These are phyloP conservation scores for Pestalotiopsis fici DNA, from an alignment of 2,329 filamentous ascomycete genomes.

Conservation along the genomic window DNA sequence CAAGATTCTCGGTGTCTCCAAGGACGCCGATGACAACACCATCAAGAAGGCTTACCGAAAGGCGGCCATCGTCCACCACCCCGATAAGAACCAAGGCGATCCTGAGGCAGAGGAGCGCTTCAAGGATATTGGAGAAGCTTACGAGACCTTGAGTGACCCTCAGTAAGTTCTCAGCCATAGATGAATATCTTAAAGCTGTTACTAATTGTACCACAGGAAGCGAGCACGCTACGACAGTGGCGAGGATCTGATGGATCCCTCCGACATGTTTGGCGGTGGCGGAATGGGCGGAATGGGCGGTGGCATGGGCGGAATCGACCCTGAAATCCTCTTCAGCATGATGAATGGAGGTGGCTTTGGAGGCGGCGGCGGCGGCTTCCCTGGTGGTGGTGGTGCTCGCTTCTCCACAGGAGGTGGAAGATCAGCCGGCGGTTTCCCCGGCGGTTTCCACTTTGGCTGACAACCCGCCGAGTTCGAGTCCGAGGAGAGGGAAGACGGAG, in stretches of 20 bases:
- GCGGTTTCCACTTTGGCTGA: conserved; percentile 62
- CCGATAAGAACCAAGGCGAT: conserved; percentile 95
- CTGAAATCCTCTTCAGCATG: conserved; percentile 81
- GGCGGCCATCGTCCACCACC: conserved; percentile 90
- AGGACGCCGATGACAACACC: conserved; percentile 78
- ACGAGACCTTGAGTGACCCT: conserved; percentile 91
- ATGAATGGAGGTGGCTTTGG: conserved; percentile 69
- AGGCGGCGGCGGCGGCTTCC: conserved; percentile 49
- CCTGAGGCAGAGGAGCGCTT: conserved; percentile 84
- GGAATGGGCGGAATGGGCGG: conserved; percentile 43
- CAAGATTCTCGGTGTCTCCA: conserved; percentile 88
- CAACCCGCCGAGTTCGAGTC: conserved; percentile 30
- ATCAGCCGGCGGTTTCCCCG: conserved; percentile 42
- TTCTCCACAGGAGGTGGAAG: conserved; percentile 51
- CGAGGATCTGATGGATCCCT: conserved; percentile 84
- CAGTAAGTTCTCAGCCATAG: conserved; percentile 59
- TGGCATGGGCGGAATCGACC: conserved; percentile 70
- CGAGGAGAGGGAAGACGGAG: conserved; percentile 28
- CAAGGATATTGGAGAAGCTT: conserved; percentile 97
- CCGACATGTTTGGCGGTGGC: conserved; percentile 76
- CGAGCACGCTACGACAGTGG: conserved; percentile 89
- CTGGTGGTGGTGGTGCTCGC: conserved; percentile 47
- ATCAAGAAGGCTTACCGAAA: conserved; percentile 98
- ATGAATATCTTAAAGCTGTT: not conserved
- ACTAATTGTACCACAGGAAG: conserved; percentile 62